phyloP scores from a whole-genome alignment of 257 asterid species.

The Solanum sparsipilum region DNA sequence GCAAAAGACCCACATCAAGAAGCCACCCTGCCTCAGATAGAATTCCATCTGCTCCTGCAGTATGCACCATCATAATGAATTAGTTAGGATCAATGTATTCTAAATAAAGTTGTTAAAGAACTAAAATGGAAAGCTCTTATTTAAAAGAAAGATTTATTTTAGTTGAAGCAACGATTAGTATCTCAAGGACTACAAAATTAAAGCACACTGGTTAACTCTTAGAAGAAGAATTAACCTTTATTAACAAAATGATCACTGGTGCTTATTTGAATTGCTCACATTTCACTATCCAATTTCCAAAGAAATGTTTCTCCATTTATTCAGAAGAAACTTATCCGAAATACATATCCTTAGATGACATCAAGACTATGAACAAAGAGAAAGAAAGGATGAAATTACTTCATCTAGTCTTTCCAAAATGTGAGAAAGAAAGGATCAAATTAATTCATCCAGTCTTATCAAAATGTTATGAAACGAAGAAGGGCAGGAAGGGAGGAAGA shows the following conservation, averaged over 20 bases:
- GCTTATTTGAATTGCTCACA: neutral
- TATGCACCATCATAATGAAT: neutral
- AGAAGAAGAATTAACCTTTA: neutral
- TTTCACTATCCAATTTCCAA: neutral
- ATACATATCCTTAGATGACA: neutral
- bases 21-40: conserved; percentile 85
- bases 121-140: neutral
- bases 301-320: neutral
- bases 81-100: neutral
- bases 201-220: neutral
- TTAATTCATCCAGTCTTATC: neutral
- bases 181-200: neutral
- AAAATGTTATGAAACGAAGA: neutral
- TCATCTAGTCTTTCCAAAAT: neutral
- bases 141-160: neutral
- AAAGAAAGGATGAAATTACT: neutral
- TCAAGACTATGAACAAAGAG: neutral
- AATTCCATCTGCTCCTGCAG: conserved; percentile 53
- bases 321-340: neutral
- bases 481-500: neutral
- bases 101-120: neutral
- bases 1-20: conserved; percentile 82
- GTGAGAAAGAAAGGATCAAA: neutral
- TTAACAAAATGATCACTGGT: neutral
- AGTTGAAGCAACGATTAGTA: neutral